A percentile compares a stretch with the other conserved stretches of the same genome.
These are phyloP conservation scores for Gamsiella multidivaricata DNA, from an alignment of 192 early-diverging fungal genomes.

Conservation along the genomic window DNA sequence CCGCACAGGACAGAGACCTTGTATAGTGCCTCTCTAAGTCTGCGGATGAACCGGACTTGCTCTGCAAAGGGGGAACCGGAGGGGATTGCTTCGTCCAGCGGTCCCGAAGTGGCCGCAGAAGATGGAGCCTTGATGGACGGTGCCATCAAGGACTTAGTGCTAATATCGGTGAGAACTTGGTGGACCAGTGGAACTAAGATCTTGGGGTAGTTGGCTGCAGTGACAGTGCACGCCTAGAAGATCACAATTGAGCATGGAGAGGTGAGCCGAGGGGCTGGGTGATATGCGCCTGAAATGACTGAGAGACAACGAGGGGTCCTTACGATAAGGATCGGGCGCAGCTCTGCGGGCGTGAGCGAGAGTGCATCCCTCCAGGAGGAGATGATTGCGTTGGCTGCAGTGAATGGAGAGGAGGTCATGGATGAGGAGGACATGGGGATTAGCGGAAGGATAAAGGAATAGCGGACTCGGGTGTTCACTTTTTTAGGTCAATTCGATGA, in stretches of 20 bases:
- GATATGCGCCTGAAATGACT: neutral
- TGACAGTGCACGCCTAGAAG: constrained; percentile 35
- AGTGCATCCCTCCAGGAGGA: constrained; percentile 35
- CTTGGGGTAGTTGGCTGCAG: constrained; percentile 42
- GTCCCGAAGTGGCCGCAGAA: neutral
- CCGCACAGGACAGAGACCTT: constrained; percentile 36
- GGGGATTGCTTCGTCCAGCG: neutral
- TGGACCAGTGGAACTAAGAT: constrained; percentile 38
- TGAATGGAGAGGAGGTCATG: neutral
- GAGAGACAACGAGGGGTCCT: neutral
- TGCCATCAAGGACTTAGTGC: constrained; percentile 3
- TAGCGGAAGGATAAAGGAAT: neutral
- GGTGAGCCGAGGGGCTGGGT: neutral
- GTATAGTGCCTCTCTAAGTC: constrained; percentile 26
- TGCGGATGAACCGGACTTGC: constrained; percentile 33
- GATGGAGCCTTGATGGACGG: neutral
- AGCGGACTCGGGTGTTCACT: neutral
- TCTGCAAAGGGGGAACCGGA: neutral
- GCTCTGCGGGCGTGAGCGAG: constrained; percentile 23
- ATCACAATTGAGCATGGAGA: neutral
- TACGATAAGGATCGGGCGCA: constrained; percentile 42
- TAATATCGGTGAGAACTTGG: constrained; percentile 22
- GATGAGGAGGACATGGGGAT: constrained; percentile 15
- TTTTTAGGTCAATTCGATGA: too few relatives aligned
- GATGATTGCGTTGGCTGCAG: constrained; percentile 16